These are phyloP conservation scores for Pseudogymnoascus sp. DNA, from an alignment of 2,329 filamentous ascomycete genomes.

Conservation along the genomic window DNA sequence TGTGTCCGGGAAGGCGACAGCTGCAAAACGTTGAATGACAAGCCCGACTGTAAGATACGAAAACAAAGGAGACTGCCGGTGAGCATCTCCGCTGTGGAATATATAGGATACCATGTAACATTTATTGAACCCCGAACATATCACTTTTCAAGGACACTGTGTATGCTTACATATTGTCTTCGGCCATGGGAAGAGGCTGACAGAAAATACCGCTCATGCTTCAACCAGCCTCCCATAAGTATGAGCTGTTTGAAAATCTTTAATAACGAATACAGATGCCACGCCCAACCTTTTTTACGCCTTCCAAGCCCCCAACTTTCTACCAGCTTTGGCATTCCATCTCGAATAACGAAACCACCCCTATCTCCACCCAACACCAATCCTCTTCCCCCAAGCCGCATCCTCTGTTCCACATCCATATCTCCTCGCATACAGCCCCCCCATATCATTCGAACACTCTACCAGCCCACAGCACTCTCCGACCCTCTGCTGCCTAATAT, in stretches of 20 bases:
- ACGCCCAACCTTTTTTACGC: not conserved
- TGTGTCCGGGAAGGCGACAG: not conserved
- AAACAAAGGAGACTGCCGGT: not conserved
- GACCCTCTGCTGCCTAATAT: not conserved
- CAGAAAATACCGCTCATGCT: not conserved
- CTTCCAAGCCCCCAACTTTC: not conserved
- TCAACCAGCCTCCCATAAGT: not conserved
- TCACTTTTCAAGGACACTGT: not conserved
- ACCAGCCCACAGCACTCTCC: not conserved
- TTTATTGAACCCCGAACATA: not conserved
- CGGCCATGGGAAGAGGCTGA: not conserved
- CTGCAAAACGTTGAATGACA: not conserved
- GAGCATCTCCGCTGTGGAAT: not conserved
- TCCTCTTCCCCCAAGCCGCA: not conserved
- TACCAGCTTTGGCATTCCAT: not conserved
- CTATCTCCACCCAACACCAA: not conserved
- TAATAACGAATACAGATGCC: not conserved
- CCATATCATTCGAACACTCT: slow-evolving; percentile 6
- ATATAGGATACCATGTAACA: not conserved
- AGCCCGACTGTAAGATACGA: not conserved
- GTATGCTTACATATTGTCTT: not conserved
- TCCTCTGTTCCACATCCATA: not conserved
- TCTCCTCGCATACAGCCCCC: not conserved
- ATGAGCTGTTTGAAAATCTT: not conserved
- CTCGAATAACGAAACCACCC: not conserved